Percentiles rank a stretch among this genome's conserved stretches.
Conservation (phyloP, 2,329 filamentous ascomycete genomes). For the Aspergillus terreus region DNA sequence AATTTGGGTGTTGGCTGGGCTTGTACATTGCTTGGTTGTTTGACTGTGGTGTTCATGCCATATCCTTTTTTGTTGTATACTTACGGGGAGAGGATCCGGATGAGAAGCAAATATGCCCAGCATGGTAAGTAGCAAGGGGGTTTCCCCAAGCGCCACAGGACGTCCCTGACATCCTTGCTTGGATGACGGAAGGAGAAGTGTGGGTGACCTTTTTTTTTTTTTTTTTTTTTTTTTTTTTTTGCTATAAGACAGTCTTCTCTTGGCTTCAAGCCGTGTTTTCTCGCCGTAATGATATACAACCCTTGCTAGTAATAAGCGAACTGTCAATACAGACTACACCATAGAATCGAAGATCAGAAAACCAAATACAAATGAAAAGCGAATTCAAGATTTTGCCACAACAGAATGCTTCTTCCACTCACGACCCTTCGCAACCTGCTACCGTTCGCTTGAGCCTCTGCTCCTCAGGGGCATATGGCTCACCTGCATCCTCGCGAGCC, state of each 20-base stretch:
- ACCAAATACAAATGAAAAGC: background rate
- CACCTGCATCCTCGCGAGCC: slow-evolving; percentile 36
- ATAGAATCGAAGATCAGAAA: background rate
- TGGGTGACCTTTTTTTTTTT: too few relatives aligned
- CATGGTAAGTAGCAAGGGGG: background rate
- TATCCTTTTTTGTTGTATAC: slow-evolving; percentile 21
- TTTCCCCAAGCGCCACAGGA: too few relatives aligned
- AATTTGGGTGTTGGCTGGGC: slow-evolving; percentile 37
- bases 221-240: too few relatives aligned
- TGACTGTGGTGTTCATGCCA: slow-evolving; percentile 25
- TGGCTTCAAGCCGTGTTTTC: too few relatives aligned
- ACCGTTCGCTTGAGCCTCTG: background rate
- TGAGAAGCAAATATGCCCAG: slow-evolving; percentile 1
- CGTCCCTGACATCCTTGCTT: too few relatives aligned
- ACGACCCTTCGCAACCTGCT: background rate
- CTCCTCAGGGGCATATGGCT: background rate
- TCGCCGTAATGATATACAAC: too few relatives aligned
- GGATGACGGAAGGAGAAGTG: too few relatives aligned
- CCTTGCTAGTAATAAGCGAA: too few relatives aligned
- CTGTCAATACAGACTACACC: too few relatives aligned
- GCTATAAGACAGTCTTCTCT: too few relatives aligned
- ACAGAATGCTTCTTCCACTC: background rate
- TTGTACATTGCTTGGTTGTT: slow-evolving; percentile 31
- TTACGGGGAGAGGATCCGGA: slow-evolving; percentile 8
- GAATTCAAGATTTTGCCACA: background rate